Conservation (phyloP, 1,139 yeast species). For the Geotrichum citri-aurantii region DNA sequence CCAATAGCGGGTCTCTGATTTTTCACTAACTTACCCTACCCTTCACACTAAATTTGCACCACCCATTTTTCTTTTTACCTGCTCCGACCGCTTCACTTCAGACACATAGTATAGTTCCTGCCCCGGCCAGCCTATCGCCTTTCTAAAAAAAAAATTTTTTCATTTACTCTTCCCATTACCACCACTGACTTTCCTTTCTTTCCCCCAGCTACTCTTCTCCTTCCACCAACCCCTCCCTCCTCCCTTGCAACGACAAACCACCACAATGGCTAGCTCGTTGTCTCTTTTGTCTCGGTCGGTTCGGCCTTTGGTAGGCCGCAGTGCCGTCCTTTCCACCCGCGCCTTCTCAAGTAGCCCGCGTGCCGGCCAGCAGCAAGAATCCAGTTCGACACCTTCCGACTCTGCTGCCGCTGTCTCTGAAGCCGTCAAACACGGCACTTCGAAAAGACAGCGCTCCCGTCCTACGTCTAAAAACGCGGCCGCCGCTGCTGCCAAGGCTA, state of each 20-base stretch:
- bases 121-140: not conserved
- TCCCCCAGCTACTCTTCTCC: not conserved
- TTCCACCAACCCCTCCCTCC: not conserved
- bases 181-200: not conserved
- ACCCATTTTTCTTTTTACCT: not conserved
- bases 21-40: not conserved
- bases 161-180: not conserved
- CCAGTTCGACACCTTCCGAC: not conserved
- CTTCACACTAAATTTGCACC: not conserved
- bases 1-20: not conserved
- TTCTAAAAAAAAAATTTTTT: not conserved
- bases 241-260: not conserved
- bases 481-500: constrained; percentile 17
- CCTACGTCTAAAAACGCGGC: constrained; percentile 20
- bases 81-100: not conserved
- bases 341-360: not conserved
- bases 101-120: not conserved
- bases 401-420: not conserved
- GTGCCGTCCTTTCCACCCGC: not conserved
- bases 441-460: constrained; percentile 19
- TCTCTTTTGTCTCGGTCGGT: not conserved
- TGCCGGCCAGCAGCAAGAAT: not conserved
- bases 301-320: not conserved
- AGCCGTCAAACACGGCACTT: not conserved
- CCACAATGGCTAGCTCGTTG: not conserved